Base-by-base conservation (phyloP, 1,284 basidiomycete genomes). In the Cryptococcus neoformans region DNA sequence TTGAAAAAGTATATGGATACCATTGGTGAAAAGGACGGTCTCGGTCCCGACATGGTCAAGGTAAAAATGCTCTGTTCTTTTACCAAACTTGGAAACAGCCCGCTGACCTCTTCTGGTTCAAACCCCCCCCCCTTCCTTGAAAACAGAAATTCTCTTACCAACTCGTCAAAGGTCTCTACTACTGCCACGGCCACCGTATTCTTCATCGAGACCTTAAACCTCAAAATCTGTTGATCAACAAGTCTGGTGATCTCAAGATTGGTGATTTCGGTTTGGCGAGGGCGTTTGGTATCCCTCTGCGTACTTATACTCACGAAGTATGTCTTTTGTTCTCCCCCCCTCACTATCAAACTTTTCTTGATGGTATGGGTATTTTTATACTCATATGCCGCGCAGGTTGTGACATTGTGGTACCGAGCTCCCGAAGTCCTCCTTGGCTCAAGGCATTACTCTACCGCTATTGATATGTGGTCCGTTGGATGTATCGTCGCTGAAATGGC, bases 1-100 rank as follows among this genome's bases (percentile, higher is more conserved):
- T 82, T 99, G 55, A 99, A 99, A 80, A 93, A 94, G 75, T 99
- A 98, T 79, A 99, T 99, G 96, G 96, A 99, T 78, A 88, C 92
- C 39, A 89, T 98, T 66, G 96, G 96, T 52, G 92, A 97, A 64
- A 87, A 92, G 57, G 93, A 95, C 56, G 94, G 96, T 9, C 84
- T 99, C 45, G 92, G 95, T 56, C 90, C 92, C 1, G 83, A 84
- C 58, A 93, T 91, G n/a, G 93, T 98, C 62, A 88, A 92, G 63
- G 76, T 94, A 87, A 71, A 71, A 98, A 21, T 21, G 21, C 21
- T 21, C 21, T 21, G 21, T 21, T 21, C 21, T 21, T 21, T 21
- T 21, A 21, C 21, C 21, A 21, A 21, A 21, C 21, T 21, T 21
- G 21, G 21, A 21, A 21, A 21, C 21, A 21, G 21, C 21, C 21